Evolutionary conservation across 2,329 filamentous ascomycete genomes (phyloP), one percentile per base, ranked within the genome.

Genomic region (Apiospora phragmitis): DNA sequence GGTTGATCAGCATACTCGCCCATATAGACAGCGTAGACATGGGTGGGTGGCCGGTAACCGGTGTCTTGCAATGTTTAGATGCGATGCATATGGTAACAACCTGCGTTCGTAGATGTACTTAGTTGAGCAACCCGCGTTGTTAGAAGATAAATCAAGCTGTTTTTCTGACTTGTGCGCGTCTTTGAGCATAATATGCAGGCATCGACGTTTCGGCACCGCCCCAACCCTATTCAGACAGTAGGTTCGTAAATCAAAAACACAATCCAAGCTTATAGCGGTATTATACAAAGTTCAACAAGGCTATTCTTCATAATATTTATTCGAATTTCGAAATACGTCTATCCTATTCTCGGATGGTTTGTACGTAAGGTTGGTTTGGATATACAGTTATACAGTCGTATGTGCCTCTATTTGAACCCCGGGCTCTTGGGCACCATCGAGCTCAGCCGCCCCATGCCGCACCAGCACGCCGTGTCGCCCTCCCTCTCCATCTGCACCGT

Each of bases 401-500:
- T 59, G 9, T 62, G 38, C 55, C 18, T 47, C 43, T 65, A 26
- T 38, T 65, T 21, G 14, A 35, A 29, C 26, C 65, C 65, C 18
- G 67, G 67, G 35, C 74, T 76, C 76, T 73, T 79, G 12, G 75
- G 72, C 69, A 76, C 77, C 38, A 81, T 68, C 45, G 79, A 77
- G 67, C 77, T 80, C 55, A 75, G 70, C 65, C 83, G 78, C 21
- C 80, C 83, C 71, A 83, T 82, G 9, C 84, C 85, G 74, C 90
- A 91, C 89, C 90, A 91, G 75, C 89, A 91, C 26, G 83, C 85
- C 51, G 80, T 78, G 70, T 97, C 94, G 0, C 93, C 93, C 77
- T 97, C 94, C 65, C 92, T 86, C 81, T 98, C 95, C 1, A 97
- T 93, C 81, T 98, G 95, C 6, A 98, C 88, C 35, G 97, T 90